These are phyloP conservation scores for Quambalaria eucalypti DNA, from an alignment of 1,284 basidiomycete genomes.

Conservation along the genomic window DNA sequence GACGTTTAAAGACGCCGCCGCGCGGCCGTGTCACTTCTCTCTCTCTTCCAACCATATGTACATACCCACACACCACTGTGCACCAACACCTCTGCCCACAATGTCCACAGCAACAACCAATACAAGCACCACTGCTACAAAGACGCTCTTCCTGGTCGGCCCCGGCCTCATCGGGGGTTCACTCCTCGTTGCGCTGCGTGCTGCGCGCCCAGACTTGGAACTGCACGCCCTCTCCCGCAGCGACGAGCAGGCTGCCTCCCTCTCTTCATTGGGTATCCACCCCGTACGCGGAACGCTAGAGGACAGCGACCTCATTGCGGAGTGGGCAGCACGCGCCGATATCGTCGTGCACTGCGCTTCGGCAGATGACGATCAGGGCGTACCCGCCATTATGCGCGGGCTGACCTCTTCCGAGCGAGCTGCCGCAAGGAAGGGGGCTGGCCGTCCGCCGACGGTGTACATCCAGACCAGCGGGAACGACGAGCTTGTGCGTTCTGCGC, in stretches of 20 bases:
- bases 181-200: background rate
- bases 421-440: no score
- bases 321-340: conserved; percentile 1
- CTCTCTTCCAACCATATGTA: no score
- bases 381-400: conserved; percentile 1
- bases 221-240: conserved; percentile 3
- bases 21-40: no score
- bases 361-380: background rate
- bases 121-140: background rate
- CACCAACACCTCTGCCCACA: no score
- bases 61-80: no score
- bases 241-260: conserved; percentile 6
- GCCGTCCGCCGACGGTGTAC: no score
- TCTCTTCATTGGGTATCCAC: conserved; percentile 1
- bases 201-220: conserved; percentile 2
- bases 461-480: conserved; percentile 6
- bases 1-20: no score
- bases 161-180: conserved; percentile 8
- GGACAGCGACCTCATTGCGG: background rate
- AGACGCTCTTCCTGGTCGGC: conserved; percentile 7
- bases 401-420: background rate
- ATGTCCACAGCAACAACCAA: background rate
- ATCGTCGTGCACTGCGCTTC: conserved; percentile 6
- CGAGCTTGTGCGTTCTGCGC: conserved; percentile 3
- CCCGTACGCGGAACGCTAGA: conserved; percentile 1